Evolutionary conservation across 2,329 filamentous ascomycete genomes (phyloP).

Genomic region (Aspergillus proliferans): DNA sequence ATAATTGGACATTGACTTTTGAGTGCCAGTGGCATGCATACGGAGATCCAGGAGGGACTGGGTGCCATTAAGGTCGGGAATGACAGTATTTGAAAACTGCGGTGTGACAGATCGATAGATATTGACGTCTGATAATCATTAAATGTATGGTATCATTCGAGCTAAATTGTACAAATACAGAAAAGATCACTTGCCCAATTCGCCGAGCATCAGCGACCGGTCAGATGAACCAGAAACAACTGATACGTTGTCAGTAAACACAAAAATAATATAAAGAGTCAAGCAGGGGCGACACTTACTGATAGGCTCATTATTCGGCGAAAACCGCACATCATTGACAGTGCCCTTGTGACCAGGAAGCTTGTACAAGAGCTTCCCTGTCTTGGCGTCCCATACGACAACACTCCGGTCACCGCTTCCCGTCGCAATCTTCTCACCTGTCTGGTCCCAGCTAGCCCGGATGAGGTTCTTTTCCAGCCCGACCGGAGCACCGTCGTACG

Average conservation of each 20-base stretch:
- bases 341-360: constrained; percentile 91
- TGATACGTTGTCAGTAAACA: constrained; percentile 33
- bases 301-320: constrained; percentile 75
- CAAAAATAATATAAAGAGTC: background rate
- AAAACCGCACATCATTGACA: constrained; percentile 91
- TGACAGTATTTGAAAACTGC: no score
- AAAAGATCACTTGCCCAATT: constrained; percentile 58
- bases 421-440: constrained; percentile 79
- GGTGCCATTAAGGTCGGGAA: no score
- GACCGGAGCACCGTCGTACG: constrained; percentile 83
- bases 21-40: no score
- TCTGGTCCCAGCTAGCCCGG: constrained; percentile 80
- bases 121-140: background rate
- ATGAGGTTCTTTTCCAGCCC: constrained; percentile 90
- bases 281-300: constrained; percentile 54
- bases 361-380: constrained; percentile 89
- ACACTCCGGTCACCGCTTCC: constrained; percentile 87
- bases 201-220: constrained; percentile 74
- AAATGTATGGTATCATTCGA: background rate
- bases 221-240: constrained; percentile 89
- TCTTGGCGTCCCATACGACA: constrained; percentile 81
- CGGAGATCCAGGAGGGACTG: no score
- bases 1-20: no score
- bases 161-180: background rate
- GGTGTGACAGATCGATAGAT: no score